Evolutionary conservation across 257 asterid species (phyloP), one percentile per base, ranked within the genome.

Genomic region (Coffea eugenioides): DNA sequence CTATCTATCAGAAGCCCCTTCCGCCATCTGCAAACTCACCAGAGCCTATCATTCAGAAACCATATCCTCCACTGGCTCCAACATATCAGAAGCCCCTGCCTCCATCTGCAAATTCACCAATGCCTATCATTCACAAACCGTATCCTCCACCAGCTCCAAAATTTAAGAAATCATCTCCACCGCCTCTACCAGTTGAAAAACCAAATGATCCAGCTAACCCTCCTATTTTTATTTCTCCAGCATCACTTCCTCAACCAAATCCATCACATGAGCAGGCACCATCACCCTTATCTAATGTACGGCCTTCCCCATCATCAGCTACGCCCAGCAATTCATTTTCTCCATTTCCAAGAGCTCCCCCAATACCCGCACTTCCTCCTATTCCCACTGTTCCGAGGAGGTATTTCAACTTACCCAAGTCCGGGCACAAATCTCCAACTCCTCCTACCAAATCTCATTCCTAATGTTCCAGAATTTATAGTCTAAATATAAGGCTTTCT

Each of bases 291-390:
- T 71, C 81, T 5, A 51, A 8, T 46, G 62, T 48, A 46, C 15
- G 43, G 20, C 82, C 79, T 34, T 2, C 45, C 46, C 75, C 83
- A 65, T 39, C 20, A 51, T 39, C 43, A 0, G 20, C 83, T 57
- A 80, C 91, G 39, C 89, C 85, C 4, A 39, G 25, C n/a, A 45
- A 54, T 39, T 25, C 83, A 45, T 73, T 75, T 80, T 81, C 82
- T 70, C 85, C 84, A 41, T 81, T 90, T 83, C 93, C 97, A 10
- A 84, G 84, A 80, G 90, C 90, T 48, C 92, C 94, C 3, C 91
- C 92, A 16, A 85, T 90, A 71, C 97, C 97, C 52, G 54, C 20
- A 69, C 89, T 91, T 20, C 91, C 96, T 8, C 82, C 83, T n/a
- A 52, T 71, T 23, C 89, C 92, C 4, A 77, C 66, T 25, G 85